A percentile compares a stretch with the other conserved stretches of the same genome.
phyloP scores from a whole-genome alignment of 1,284 basidiomycete genomes.

The Malassezia psittaci region DNA sequence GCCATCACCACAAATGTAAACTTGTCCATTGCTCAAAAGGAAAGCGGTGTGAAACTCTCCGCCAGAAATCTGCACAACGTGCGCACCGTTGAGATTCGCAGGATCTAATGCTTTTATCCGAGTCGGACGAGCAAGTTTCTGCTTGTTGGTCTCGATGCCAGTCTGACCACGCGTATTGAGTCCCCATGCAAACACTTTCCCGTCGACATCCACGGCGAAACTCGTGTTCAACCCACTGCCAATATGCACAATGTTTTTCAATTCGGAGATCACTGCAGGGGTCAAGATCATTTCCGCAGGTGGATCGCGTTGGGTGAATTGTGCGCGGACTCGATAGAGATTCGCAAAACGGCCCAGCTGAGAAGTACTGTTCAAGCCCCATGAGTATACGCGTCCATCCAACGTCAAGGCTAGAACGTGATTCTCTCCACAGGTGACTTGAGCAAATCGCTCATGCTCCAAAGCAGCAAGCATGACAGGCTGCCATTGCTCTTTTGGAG shows the following conservation, averaged over 20 bases:
- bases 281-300: constrained; percentile 71
- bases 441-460: constrained; percentile 56
- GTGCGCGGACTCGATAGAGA: constrained; percentile 38
- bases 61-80: constrained; percentile 55
- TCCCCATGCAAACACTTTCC: constrained; percentile 81
- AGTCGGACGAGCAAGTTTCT: constrained; percentile 60
- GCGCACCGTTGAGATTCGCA: constrained; percentile 54
- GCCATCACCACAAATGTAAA: constrained; percentile 52
- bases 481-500: constrained; percentile 33
- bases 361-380: constrained; percentile 72
- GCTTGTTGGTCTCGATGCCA: constrained; percentile 53
- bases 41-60: constrained; percentile 83
- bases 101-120: constrained; percentile 61
- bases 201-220: constrained; percentile 73
- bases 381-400: constrained; percentile 65
- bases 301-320: constrained; percentile 47
- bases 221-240: constrained; percentile 75
- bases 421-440: constrained; percentile 71
- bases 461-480: constrained; percentile 48
- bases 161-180: constrained; percentile 68
- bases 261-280: constrained; percentile 61
- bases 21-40: constrained; percentile 67
- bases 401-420: constrained; percentile 77
- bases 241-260: constrained; percentile 66
- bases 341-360: constrained; percentile 75